Percentiles rank a stretch among this genome's conserved stretches.
phyloP scores from a whole-genome alignment of 1,284 basidiomycete genomes.

The Puccinia horiana region DNA sequence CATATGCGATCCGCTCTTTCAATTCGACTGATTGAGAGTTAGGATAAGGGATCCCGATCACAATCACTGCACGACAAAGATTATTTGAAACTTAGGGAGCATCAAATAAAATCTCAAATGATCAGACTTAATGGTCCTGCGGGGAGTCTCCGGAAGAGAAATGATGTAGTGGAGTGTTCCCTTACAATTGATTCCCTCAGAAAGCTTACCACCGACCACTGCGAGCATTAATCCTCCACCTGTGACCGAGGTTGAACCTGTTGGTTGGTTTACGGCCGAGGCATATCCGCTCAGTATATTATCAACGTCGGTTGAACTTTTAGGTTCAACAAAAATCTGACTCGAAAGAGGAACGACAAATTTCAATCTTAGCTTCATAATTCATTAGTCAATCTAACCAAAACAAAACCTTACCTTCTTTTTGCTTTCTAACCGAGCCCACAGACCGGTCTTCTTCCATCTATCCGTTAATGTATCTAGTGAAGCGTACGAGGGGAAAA shows the following conservation, averaged over 20 bases:
- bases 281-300: slow-evolving; percentile 75
- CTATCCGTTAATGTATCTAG: slow-evolving; percentile 68
- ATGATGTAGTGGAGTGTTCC: slow-evolving; percentile 57
- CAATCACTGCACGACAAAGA: slow-evolving; percentile 81
- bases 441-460: slow-evolving; percentile 69
- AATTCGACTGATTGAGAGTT: slow-evolving; percentile 88
- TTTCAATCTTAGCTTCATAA: background rate
- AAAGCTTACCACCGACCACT: slow-evolving; percentile 93
- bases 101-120: slow-evolving; percentile 56
- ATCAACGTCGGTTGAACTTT: slow-evolving; percentile 75
- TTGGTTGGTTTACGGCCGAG: slow-evolving; percentile 62
- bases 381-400: background rate
- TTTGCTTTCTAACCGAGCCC: slow-evolving; percentile 69
- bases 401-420: slow-evolving; percentile 66
- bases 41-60: slow-evolving; percentile 87
- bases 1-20: slow-evolving; percentile 85
- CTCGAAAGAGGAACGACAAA: background rate
- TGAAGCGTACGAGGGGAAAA: slow-evolving; percentile 88
- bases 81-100: slow-evolving; percentile 59
- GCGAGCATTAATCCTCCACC: slow-evolving; percentile 65
- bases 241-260: slow-evolving; percentile 51
- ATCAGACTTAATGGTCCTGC: background rate
- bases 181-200: slow-evolving; percentile 94
- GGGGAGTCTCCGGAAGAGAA: background rate
- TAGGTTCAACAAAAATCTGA: slow-evolving; percentile 86